A percentile compares a stretch with the other conserved stretches of the same genome.
Evolutionary conservation across 2,329 filamentous ascomycete species (phyloP).

Genomic region (Hypoxylon sp.): DNA sequence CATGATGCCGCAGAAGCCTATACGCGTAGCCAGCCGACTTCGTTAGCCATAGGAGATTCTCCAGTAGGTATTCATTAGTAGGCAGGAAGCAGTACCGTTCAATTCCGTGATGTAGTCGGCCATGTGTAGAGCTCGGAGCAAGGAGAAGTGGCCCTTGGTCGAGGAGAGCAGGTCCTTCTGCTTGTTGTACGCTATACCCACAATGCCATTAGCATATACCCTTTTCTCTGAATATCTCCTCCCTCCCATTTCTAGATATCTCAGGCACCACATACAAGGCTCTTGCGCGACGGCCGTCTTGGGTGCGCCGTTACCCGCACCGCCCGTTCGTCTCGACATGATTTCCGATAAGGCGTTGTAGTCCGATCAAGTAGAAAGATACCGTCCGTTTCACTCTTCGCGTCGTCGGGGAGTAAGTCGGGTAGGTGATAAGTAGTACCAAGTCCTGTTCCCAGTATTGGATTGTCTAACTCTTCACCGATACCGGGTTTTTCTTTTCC

Average conservation of each 20-base stretch:
- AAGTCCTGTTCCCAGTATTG: no score
- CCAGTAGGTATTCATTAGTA: not conserved
- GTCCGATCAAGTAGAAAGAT: conserved; percentile 8
- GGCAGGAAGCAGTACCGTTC: conserved; percentile 66
- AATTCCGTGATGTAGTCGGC: conserved; percentile 86
- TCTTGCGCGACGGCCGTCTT: conserved; percentile 58
- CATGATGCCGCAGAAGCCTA: conserved; percentile 90
- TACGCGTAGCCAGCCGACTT: conserved; percentile 24
- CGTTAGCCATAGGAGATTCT: conserved; percentile 16
- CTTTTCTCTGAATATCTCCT: not conserved
- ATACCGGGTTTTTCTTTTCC: conserved; percentile 7
- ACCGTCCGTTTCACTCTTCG: conserved; percentile 8
- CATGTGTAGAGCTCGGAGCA: conserved; percentile 77
- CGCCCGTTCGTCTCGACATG: conserved; percentile 74
- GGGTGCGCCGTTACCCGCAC: conserved; percentile 60
- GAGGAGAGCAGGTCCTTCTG: conserved; percentile 78
- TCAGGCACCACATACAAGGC: conserved; percentile 53
- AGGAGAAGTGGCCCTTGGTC: conserved; percentile 79
- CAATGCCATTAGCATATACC: conserved; percentile 20
- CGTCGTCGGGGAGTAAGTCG: not conserved
- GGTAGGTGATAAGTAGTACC: not conserved
- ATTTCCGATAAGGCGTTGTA: conserved; percentile 29
- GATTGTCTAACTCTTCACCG: conserved; percentile 1
- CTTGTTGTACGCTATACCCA: conserved; percentile 72
- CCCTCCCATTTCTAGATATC: not conserved